Conservation (phyloP, 202 grass and related monocot species). For the Elaeis oleifera region DNA sequence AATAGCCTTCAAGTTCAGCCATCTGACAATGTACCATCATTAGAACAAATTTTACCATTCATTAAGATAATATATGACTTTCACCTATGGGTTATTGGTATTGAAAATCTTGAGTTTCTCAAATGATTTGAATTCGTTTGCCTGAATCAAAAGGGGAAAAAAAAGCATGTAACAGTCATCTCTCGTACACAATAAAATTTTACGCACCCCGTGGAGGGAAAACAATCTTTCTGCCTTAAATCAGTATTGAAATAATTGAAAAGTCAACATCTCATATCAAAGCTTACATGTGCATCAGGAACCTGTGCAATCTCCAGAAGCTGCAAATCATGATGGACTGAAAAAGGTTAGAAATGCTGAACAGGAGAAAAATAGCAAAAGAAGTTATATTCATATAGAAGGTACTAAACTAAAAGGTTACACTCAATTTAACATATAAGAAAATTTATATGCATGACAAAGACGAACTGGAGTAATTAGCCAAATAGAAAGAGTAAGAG, state of each 20-base stretch:
- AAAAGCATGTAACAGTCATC: constrained; percentile 2
- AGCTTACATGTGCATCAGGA: constrained; percentile 85
- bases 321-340: constrained; percentile 25
- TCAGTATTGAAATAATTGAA: background rate
- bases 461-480: no score
- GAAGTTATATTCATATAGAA: no score
- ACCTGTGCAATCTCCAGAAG: constrained; percentile 98
- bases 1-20: constrained; percentile 96
- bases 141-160: constrained; percentile 24
- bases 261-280: background rate
- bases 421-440: no score
- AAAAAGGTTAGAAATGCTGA: background rate
- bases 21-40: constrained; percentile 39
- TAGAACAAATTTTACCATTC: constrained; percentile 12
- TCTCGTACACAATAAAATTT: background rate
- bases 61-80: constrained; percentile 10
- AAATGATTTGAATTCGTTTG: constrained; percentile 90
- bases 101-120: constrained; percentile 99
- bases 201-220: background rate
- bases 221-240: background rate
- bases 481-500: no score
- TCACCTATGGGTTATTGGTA: constrained; percentile 81
- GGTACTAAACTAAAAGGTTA: no score
- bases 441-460: no score
- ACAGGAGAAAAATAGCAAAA: no score